A percentile compares a stretch with the other conserved stretches of the same genome.
phyloP scores from a whole-genome alignment of 2,329 filamentous ascomycete species.

The Colletotrichum lini region DNA sequence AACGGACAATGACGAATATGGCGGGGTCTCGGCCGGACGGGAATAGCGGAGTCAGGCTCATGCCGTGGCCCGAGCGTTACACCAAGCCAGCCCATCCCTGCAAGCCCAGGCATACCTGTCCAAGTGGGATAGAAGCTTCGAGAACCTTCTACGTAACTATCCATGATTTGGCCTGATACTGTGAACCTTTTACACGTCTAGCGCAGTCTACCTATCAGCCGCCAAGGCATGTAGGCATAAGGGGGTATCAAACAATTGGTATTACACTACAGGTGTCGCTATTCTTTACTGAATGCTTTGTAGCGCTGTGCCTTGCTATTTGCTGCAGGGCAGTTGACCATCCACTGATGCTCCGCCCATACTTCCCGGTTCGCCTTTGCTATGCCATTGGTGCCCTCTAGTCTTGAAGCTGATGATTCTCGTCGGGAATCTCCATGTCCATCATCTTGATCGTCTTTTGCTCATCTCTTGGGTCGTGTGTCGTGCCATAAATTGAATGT shows the following conservation, averaged over 20 bases:
- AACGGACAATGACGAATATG: slow-evolving; percentile 40
- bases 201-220: not conserved
- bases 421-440: slow-evolving; percentile 56
- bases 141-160: slow-evolving; percentile 49
- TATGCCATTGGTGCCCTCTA: slow-evolving; percentile 26
- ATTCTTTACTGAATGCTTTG: slow-evolving; percentile 14
- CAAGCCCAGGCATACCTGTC: not conserved
- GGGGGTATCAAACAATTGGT: slow-evolving; percentile 37
- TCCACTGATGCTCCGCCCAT: not conserved
- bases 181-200: not conserved
- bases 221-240: not conserved
- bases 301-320: slow-evolving; percentile 5
- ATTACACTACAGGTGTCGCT: slow-evolving; percentile 16
- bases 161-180: not conserved
- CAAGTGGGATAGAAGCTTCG: slow-evolving; percentile 48
- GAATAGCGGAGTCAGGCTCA: slow-evolving; percentile 41
- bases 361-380: slow-evolving; percentile 5
- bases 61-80: slow-evolving; percentile 33
- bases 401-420: slow-evolving; percentile 41
- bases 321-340: slow-evolving; percentile 6
- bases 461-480: slow-evolving; percentile 38
- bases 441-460: slow-evolving; percentile 49
- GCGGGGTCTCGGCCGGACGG: slow-evolving; percentile 38
- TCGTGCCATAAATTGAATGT: slow-evolving; percentile 29
- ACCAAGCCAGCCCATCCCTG: slow-evolving; percentile 14